Percentiles rank a stretch among this genome's conserved stretches.
phyloP scores from a whole-genome alignment of 768 basidiomycete genomes.

The Lactarius hatsudake region DNA sequence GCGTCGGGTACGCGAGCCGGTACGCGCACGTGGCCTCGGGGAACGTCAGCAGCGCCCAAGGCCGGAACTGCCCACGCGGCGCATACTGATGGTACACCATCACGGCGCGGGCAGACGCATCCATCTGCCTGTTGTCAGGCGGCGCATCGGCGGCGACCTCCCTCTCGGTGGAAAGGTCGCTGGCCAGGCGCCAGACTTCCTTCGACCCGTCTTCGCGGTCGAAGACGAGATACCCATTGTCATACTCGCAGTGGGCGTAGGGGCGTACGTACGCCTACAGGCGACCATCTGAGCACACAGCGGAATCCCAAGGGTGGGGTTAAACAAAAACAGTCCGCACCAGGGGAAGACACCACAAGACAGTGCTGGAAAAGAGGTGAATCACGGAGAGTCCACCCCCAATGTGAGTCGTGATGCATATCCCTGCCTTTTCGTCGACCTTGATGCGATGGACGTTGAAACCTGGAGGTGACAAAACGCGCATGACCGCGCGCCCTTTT shows the following conservation, averaged over 20 bases:
- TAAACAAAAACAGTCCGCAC: slow-evolving; percentile 36
- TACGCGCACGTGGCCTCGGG: slow-evolving; percentile 50
- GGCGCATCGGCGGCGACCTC: slow-evolving; percentile 4
- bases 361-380: slow-evolving; percentile 46
- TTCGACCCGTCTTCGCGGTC: slow-evolving; percentile 49
- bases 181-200: slow-evolving; percentile 66
- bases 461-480: slow-evolving; percentile 36
- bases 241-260: slow-evolving; percentile 73
- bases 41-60: slow-evolving; percentile 55
- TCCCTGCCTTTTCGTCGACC: slow-evolving; percentile 59
- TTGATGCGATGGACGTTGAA: slow-evolving; percentile 67
- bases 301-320: not conserved
- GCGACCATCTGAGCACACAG: not conserved
- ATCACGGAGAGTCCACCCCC: slow-evolving; percentile 58
- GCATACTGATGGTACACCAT: slow-evolving; percentile 15
- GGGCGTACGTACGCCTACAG: slow-evolving; percentile 48
- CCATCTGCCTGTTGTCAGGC: slow-evolving; percentile 32
- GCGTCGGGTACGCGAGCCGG: slow-evolving; percentile 63
- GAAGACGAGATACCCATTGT: slow-evolving; percentile 66
- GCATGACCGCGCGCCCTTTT: slow-evolving; percentile 41
- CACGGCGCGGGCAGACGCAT: slow-evolving; percentile 30
- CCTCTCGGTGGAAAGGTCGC: slow-evolving; percentile 29
- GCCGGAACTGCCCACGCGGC: slow-evolving; percentile 52
- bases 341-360: slow-evolving; percentile 62
- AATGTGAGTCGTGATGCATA: slow-evolving; percentile 56